Evolutionary conservation across 108 stramenopile genomes (phyloP), one percentile per base, ranked within the genome.

Genomic region (Bacterosira constricta): DNA sequence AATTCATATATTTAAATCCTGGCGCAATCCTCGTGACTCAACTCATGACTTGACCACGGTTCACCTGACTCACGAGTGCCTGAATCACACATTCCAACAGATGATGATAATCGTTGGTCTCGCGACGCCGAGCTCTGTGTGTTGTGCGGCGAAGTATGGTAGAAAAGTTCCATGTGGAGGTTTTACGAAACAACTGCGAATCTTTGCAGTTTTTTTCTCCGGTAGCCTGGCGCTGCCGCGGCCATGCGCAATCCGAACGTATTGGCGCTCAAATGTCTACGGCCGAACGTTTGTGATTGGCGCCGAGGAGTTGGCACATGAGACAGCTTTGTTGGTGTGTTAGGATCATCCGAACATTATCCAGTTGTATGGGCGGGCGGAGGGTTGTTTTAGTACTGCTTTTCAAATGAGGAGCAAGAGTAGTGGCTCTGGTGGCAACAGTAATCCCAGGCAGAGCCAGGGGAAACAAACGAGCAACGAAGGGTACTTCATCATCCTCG

Each of bases 401-500:
- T 77, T 77, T 49, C 73, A 75, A 51, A 55, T 66, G 21, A 31
- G 73, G 9, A 32, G 30, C 15, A 41, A 39, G 29, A 46, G 23
- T 17, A 4, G 41, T 44, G 11, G 18, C 8, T 38, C 34, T 17
- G n/a, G 35, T 10, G 38, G 39, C n/a, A 7, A 21, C 27, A 30
- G 20, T 15, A 32, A 54, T 47, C 20, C 41, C 36, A 29, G 35
- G 10, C 17, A 15, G 0, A 10, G 21, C 20, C 21, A 27, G 15
- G 32, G 41, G 0, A 54, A 55, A 36, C 45, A 46, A 25, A 2
- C 29, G 4, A 63, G 46, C 35, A 64, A 80, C 35, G 77, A 81
- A 25, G 83, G 85, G 42, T 85, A 83, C 54, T 83, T 82, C 63
- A 69, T 88, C 23, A 53, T 88, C n/a, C 53, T 85, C 56, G 88